A percentile compares a stretch with the other conserved stretches of the same genome.
phyloP scores from a whole-genome alignment of 352 stramenopile species.

The Pythium utonaiense region DNA sequence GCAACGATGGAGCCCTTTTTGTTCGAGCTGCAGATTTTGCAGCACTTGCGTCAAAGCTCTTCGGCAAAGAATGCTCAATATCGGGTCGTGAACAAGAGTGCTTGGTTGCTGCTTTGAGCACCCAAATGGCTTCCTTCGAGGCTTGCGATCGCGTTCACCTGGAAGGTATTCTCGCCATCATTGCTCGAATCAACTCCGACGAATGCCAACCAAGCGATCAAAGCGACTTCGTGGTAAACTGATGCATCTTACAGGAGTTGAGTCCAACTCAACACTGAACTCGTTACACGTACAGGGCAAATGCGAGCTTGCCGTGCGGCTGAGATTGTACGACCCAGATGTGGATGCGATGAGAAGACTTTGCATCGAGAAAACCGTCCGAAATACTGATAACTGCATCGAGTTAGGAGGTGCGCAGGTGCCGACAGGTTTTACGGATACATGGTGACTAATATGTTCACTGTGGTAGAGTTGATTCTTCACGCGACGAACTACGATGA shows the following conservation, averaged over 20 bases:
- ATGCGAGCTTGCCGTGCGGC: slow-evolving; percentile 46
- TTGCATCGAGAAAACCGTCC: slow-evolving; percentile 39
- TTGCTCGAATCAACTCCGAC: slow-evolving; percentile 33
- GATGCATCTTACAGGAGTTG: not conserved
- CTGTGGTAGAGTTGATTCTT: slow-evolving; percentile 51
- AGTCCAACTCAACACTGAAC: not conserved
- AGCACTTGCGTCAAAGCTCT: slow-evolving; percentile 38
- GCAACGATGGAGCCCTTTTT: slow-evolving; percentile 46
- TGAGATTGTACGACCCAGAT: slow-evolving; percentile 57
- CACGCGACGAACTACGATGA: slow-evolving; percentile 55
- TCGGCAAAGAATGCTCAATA: slow-evolving; percentile 34
- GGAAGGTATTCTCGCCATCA: slow-evolving; percentile 36
- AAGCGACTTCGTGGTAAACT: slow-evolving; percentile 34
- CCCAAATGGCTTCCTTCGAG: slow-evolving; percentile 52
- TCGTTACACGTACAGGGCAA: slow-evolving; percentile 29
- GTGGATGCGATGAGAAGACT: slow-evolving; percentile 45
- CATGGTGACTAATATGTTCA: not conserved
- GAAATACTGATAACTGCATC: slow-evolving; percentile 33
- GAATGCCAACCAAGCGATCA: slow-evolving; percentile 15
- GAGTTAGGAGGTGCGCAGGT: slow-evolving; percentile 47
- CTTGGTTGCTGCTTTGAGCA: slow-evolving; percentile 55
- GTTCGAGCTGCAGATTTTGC: slow-evolving; percentile 57
- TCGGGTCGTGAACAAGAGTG: slow-evolving; percentile 35
- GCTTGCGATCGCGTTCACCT: slow-evolving; percentile 35
- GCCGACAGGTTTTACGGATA: not conserved